Conservation (phyloP, 257 asterid genomes). For the Solanum chaucha region DNA sequence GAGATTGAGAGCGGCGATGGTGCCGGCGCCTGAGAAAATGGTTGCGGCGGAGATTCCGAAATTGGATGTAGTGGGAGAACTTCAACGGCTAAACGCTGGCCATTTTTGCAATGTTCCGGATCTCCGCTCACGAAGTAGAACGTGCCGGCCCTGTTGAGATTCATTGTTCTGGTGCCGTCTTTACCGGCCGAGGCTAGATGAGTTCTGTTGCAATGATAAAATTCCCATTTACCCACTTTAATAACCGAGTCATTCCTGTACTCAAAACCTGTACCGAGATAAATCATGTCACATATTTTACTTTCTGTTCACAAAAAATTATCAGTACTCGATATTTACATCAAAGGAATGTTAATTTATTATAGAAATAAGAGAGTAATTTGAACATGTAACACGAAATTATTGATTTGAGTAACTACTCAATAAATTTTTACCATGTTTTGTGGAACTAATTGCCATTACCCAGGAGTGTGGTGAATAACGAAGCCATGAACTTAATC, state of each 20-base stretch:
- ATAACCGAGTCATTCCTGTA: slow-evolving; percentile 60
- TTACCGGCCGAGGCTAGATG: slow-evolving; percentile 27
- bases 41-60: slow-evolving; percentile 4
- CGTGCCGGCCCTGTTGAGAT: slow-evolving; percentile 39
- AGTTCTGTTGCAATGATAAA: slow-evolving; percentile 64
- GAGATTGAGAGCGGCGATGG: slow-evolving; percentile 22
- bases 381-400: background rate
- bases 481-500: background rate
- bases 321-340: background rate
- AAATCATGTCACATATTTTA: background rate
- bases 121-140: slow-evolving; percentile 44
- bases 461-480: background rate
- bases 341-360: background rate
- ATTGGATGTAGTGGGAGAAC: slow-evolving; percentile 25
- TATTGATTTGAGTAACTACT: background rate
- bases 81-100: slow-evolving; percentile 44
- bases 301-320: background rate
- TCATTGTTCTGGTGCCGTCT: slow-evolving; percentile 43
- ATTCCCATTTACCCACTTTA: slow-evolving; percentile 63
- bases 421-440: background rate
- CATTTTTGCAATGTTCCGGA: slow-evolving; percentile 44
- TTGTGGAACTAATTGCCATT: background rate
- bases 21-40: slow-evolving; percentile 6
- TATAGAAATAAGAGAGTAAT: background rate
- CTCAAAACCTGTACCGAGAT: slow-evolving; percentile 35